Evolutionary conservation across 2,329 filamentous ascomycete species (phyloP), one percentile per base, ranked within the genome.

Genomic region (Aspergillus quadricinctus): DNA sequence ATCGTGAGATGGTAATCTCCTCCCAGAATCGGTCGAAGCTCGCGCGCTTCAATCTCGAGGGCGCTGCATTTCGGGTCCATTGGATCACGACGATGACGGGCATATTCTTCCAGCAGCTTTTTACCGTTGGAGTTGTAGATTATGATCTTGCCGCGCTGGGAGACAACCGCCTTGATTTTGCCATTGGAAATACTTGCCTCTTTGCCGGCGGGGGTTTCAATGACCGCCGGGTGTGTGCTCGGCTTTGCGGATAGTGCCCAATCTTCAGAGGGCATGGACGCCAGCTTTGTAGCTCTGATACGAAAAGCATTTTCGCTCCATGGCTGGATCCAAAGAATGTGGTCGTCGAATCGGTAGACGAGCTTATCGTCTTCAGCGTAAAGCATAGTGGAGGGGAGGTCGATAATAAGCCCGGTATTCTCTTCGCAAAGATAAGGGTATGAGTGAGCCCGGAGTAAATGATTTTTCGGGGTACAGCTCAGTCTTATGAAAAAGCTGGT

Each of bases 41-140:
- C 83, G 19, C 84, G 80, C 1, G 82, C 81, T 57, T 83, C 76
- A 19, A 87, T 71, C 8, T 79, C 72, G 2, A 87, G 71, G 0
- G 84, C 79, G 59, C 81, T 84, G 69, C 80, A 82, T 66, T 85
- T 85, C 0, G 83, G 81, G 60, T 86, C 83, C 4, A 67, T 65
- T 2, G 79, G 72, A 57, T 86, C 81, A 29, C 67, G 64, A 7
- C 81, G 75, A 57, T 80, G 74, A 21, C 82, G 78, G 29, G 75
- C 71, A 63, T 80, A 84, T 59, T 85, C 82, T 57, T 84, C 81
- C 0, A 84, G 70, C 1, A 84, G 62, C 10, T 75, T 64, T 27
- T 72, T 74, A 37, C 75, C 76, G 1, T 66, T 71, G 1, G 66
- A 58, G 59, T 81, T 75, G 60, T 69, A 73, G 53, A 84, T 74